Base-by-base conservation (phyloP, 1,139 yeast genomes). In the Blastobotrys proliferans region DNA sequence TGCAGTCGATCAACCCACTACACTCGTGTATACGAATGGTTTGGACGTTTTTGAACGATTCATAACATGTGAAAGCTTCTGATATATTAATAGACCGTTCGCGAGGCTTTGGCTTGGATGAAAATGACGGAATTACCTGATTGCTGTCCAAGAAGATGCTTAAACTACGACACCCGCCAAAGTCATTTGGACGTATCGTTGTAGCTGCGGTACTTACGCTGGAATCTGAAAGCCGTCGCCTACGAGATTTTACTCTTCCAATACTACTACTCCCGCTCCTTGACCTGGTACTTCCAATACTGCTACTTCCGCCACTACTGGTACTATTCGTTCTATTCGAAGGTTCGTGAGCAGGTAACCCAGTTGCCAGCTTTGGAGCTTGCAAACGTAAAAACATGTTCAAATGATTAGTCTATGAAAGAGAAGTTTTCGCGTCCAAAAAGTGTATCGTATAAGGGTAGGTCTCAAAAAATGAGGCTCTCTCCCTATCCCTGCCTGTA, bases 301-400 rank as follows among this genome's bases (percentile, higher is more conserved):
- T n/a, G n/a, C n/a, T n/a, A n/a, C n/a, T n/a, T n/a, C n/a, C n/a
- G n/a, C n/a, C n/a, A n/a, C n/a, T n/a, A n/a, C n/a, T n/a, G n/a
- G n/a, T 17, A 3, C 26, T 16, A 13, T 19, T 33, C 8, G 16
- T 11, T 13, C 16, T 21, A 19, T 16, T 13, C 10, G 5, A 13
- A 18, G 20, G 24, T 20, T 11, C 27, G 22, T 19, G 14, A 21
- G 17, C 11, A n/a, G 42, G 42, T 26, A 26, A n/a, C 6, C 33
- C 37, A 11, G 6, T 14, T 3, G 42, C 42, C 19, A 38, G 32
- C 10, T 38, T 38, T n/a, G 42, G 42, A 9, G 42, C 42, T 28
- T 38, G 42, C 4, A 38, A 20, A 4, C 42, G 30, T 5, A 38
- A 19, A 32, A 38, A 38, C 42, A 38, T 38, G 31, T 20, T 26